A percentile compares a stretch with the other conserved stretches of the same genome.
Evolutionary conservation across 768 basidiomycete genomes (phyloP).

Genomic region (Exidia glandulosa): DNA sequence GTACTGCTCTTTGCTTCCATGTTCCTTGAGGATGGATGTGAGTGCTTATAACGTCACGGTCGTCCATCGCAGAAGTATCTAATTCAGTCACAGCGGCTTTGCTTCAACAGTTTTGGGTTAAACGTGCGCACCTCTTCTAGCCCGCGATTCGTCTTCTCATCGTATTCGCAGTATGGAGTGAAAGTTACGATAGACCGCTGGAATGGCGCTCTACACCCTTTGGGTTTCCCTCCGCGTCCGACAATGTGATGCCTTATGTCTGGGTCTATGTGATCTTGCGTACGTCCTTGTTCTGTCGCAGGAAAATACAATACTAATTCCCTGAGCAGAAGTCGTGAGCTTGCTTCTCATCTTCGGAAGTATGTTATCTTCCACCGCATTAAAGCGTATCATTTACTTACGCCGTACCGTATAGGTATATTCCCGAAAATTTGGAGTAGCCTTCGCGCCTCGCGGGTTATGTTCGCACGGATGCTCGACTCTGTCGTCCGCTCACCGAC

Average conservation of each 20-base stretch:
- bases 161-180: background rate
- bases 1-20: background rate
- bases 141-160: background rate
- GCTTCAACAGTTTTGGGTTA: background rate
- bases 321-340: no score
- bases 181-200: background rate
- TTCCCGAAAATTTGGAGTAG: background rate
- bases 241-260: no score
- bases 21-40: background rate
- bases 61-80: no score
- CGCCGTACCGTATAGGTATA: background rate
- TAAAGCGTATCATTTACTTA: no score
- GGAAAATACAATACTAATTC: no score
- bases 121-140: no score
- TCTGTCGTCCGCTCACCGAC: background rate
- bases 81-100: no score
- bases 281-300: no score
- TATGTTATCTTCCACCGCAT: no score
- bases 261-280: no score
- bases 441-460: background rate
- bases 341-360: no score
- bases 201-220: background rate
- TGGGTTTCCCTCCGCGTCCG: background rate
- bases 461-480: background rate
- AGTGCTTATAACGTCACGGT: background rate